Conservation (phyloP, 2,329 filamentous ascomycete genomes). For the Tolypocladium cylindrosporum region DNA sequence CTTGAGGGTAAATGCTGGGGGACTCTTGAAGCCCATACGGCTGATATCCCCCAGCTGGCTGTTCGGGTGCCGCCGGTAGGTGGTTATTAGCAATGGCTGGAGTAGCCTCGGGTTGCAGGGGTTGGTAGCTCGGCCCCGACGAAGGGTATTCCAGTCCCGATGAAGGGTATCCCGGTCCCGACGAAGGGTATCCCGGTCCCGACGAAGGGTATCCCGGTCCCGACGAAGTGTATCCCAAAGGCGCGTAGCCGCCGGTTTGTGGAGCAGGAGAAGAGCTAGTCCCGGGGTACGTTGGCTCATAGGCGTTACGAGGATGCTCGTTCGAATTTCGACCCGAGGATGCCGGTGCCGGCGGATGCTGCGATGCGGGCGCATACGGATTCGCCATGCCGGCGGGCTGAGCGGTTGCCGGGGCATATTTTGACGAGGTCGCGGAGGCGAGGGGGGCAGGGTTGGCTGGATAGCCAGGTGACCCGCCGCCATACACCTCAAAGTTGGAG, state of each 20-base stretch:
- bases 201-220: constrained; percentile 3
- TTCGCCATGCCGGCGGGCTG: constrained; percentile 11
- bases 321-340: constrained; percentile 18
- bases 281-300: constrained; percentile 23
- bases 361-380: constrained; percentile 30
- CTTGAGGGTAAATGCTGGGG: constrained; percentile 9
- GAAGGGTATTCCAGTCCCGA: constrained; percentile 4
- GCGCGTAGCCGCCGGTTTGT: constrained; percentile 10
- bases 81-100: not conserved
- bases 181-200: constrained; percentile 2
- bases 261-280: constrained; percentile 3
- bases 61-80: not conserved
- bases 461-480: constrained; percentile 32
- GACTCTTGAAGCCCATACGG: constrained; percentile 17
- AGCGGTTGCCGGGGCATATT: constrained; percentile 21
- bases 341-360: constrained; percentile 33
- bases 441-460: constrained; percentile 18
- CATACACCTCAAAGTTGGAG: constrained; percentile 66
- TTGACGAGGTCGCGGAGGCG: constrained; percentile 25
- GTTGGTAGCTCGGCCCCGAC: constrained; percentile 15
- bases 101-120: constrained; percentile 2
- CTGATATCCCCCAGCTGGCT: constrained; percentile 13
- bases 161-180: constrained; percentile 3
- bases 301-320: constrained; percentile 21
- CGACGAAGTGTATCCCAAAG: constrained; percentile 6